A percentile compares a stretch with the other conserved stretches of the same genome.
phyloP scores from a whole-genome alignment of 2,329 filamentous ascomycete genomes.

The Colletotrichum graminicola region DNA sequence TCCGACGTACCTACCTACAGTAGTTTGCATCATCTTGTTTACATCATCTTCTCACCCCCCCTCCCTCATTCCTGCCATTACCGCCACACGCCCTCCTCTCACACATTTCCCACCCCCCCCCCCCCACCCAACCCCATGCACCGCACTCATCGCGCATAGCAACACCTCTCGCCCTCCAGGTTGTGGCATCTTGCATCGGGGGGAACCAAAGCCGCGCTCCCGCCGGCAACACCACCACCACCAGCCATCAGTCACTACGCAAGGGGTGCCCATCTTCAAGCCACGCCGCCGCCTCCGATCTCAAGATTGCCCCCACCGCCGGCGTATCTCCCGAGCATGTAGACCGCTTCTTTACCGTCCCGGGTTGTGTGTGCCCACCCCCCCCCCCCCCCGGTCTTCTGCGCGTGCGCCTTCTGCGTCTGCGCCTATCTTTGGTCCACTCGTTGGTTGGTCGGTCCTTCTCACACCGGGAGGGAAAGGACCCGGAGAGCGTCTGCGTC shows the following conservation, averaged over 20 bases:
- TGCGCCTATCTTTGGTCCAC: neutral
- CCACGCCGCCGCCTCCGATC: constrained; percentile 12
- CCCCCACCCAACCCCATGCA: neutral
- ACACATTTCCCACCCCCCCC: neutral
- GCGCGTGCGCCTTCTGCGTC: neutral
- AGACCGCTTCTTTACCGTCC: constrained; percentile 39
- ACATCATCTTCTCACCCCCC: neutral
- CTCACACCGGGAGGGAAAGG: neutral
- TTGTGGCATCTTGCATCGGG: constrained; percentile 11
- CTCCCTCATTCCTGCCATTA: no score
- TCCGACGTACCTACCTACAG: neutral
- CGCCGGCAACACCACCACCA: neutral
- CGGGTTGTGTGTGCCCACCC: neutral
- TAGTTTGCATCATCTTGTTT: neutral
- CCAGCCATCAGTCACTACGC: neutral
- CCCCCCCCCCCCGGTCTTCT: neutral
- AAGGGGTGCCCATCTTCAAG: constrained; percentile 6
- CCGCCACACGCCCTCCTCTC: neutral
- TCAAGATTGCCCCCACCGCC: constrained; percentile 21
- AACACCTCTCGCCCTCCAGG: neutral
- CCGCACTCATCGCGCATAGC: neutral
- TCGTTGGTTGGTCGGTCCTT: neutral
- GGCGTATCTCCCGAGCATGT: constrained; percentile 7
- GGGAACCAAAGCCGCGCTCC: constrained; percentile 18
- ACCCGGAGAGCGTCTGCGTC: neutral